phyloP scores from a whole-genome alignment of 805 yeast species.

The Komagataella mondaviorum region DNA sequence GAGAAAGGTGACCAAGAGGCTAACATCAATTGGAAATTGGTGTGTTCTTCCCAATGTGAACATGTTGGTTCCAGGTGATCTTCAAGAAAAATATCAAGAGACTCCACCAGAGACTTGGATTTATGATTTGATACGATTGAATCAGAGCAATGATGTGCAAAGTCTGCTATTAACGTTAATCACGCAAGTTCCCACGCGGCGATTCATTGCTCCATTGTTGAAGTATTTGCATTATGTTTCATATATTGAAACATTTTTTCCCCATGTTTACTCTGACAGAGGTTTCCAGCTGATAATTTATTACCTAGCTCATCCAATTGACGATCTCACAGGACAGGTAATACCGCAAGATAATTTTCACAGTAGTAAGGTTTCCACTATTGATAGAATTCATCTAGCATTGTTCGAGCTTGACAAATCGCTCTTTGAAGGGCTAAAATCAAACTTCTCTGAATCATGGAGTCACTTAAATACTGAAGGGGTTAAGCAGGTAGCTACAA shows the following conservation, averaged over 20 bases:
- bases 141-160: slow-evolving; percentile 2
- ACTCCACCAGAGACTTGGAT: neutral
- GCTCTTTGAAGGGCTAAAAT: neutral
- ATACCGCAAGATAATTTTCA: slow-evolving; percentile 7
- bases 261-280: slow-evolving; percentile 1
- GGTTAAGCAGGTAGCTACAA: neutral
- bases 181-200: slow-evolving; percentile 27
- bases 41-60: slow-evolving; percentile 7
- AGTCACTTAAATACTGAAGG: neutral
- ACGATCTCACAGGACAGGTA: slow-evolving; percentile 24
- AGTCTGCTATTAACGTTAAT: slow-evolving; percentile 15
- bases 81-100: neutral
- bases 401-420: neutral
- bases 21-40: slow-evolving; percentile 22
- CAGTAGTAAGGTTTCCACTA: neutral
- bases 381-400: neutral
- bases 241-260: slow-evolving; percentile 1
- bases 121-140: neutral
- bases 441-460: neutral
- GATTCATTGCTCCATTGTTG: slow-evolving; percentile 18
- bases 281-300: slow-evolving; percentile 8
- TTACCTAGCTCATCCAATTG: slow-evolving; percentile 23
- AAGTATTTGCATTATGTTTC: slow-evolving; percentile 14
- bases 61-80: neutral
- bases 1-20: slow-evolving; percentile 12